Evolutionary conservation across 345 rosid genomes (phyloP).

Genomic region (Physaria fendleri): DNA sequence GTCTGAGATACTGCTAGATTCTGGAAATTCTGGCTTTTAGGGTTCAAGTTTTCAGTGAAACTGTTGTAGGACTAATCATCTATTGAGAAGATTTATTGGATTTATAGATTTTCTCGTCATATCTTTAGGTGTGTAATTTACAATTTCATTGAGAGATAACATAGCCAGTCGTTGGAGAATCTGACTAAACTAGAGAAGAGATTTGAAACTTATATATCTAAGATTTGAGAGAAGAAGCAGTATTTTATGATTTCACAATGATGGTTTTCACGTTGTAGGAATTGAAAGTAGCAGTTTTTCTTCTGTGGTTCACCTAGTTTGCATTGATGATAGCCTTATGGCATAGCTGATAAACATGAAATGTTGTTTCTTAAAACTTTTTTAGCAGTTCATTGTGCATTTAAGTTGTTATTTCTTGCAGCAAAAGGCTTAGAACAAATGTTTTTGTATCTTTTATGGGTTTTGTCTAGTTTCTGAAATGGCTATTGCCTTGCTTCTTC

Average conservation of each 20-base stretch:
- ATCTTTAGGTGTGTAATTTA: neutral
- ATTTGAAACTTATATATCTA: neutral
- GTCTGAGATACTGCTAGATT: slow-evolving; percentile 7
- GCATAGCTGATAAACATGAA: neutral
- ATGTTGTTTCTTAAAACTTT: neutral
- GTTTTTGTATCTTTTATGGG: neutral
- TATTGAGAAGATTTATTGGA: neutral
- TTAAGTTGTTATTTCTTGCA: neutral
- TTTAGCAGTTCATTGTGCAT: neutral
- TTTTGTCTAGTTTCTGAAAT: neutral
- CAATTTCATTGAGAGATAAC: neutral
- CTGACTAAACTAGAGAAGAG: neutral
- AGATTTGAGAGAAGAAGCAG: neutral
- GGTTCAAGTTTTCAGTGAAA: neutral
- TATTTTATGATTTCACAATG: neutral
- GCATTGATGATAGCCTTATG: neutral
- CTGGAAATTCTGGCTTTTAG: slow-evolving; percentile 8
- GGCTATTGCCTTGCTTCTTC: neutral
- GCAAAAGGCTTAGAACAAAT: neutral
- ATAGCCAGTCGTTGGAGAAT: neutral
- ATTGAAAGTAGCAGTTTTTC: neutral
- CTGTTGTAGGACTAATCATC: neutral
- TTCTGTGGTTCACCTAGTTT: neutral
- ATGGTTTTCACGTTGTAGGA: neutral
- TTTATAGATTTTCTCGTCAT: neutral